phyloP scores from a whole-genome alignment of 2,329 filamentous ascomycete genomes.

The Neonectria hederae region DNA sequence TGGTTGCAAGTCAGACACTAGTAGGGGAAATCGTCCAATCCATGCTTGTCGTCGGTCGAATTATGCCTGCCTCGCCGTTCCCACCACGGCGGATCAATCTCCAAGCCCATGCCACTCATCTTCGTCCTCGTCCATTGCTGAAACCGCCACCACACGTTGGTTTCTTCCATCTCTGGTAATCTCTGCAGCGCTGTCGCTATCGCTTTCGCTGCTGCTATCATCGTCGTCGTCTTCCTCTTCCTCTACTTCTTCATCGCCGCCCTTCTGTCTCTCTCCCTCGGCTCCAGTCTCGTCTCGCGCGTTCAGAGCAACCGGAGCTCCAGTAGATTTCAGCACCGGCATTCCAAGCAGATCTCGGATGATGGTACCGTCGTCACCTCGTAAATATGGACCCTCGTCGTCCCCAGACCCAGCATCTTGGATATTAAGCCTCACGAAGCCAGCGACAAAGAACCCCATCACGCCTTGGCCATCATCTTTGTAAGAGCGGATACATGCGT shows the following conservation, averaged over 20 bases:
- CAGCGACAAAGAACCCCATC: conserved; percentile 97
- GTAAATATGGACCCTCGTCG: conserved; percentile 60
- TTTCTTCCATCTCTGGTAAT: conserved; percentile 19
- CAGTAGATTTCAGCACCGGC: conserved; percentile 51
- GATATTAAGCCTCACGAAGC: conserved; percentile 66
- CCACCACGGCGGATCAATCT: conserved; percentile 30
- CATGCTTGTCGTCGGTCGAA: conserved; percentile 5
- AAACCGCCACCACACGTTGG: conserved; percentile 31
- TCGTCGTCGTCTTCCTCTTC: conserved; percentile 32
- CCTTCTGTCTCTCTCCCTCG: conserved; percentile 36
- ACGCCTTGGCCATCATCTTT: conserved; percentile 84
- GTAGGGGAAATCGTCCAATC: background rate
- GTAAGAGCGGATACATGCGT: conserved; percentile 83
- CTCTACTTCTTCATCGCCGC: conserved; percentile 39
- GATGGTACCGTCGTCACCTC: conserved; percentile 65
- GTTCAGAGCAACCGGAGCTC: conserved; percentile 41
- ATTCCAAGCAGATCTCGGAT: conserved; percentile 53
- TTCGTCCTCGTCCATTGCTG: conserved; percentile 25
- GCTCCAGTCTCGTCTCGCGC: conserved; percentile 28
- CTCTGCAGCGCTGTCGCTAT: conserved; percentile 18
- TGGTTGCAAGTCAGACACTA: conserved; percentile 4
- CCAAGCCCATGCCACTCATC: conserved; percentile 42
- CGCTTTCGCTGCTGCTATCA: conserved; percentile 18
- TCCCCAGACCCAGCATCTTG: conserved; percentile 29
- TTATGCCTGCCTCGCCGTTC: conserved; percentile 9